These are phyloP conservation scores for Penicillium riverlandense DNA, from an alignment of 495 filamentous ascomycete genomes.

Conservation along the genomic window DNA sequence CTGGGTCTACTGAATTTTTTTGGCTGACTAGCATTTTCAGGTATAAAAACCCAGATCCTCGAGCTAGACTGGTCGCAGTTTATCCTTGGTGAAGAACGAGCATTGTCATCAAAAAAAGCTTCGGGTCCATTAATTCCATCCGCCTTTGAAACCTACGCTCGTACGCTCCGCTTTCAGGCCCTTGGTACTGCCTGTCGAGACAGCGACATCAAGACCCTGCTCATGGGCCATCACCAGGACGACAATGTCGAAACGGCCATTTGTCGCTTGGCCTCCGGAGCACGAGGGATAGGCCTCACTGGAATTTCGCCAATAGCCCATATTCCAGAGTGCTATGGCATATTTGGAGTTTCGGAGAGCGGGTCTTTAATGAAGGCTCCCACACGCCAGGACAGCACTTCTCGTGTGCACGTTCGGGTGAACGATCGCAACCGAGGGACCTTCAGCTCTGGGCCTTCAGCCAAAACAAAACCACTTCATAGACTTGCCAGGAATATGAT, in stretches of 20 bases:
- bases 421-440: constrained; percentile 5
- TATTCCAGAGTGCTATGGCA: constrained; percentile 77
- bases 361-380: constrained; percentile 30
- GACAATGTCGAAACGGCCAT: constrained; percentile 86
- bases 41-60: constrained; percentile 44
- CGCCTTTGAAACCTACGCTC: constrained; percentile 73
- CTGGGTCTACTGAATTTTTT: not conserved
- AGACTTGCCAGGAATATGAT: too few species aligned
- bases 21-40: constrained; percentile 23
- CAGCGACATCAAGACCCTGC: constrained; percentile 41
- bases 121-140: constrained; percentile 40
- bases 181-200: constrained; percentile 55
- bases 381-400: not conserved
- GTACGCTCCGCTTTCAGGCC: constrained; percentile 63
- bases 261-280: constrained; percentile 58
- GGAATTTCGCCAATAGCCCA: constrained; percentile 57
- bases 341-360: constrained; percentile 65
- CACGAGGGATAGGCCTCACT: constrained; percentile 54
- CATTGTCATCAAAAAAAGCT: constrained; percentile 8
- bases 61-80: constrained; percentile 39
- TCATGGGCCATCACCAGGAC: constrained; percentile 78
- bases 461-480: too few species aligned
- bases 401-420: constrained; percentile 1
- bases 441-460: too few species aligned
- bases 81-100: not conserved